Evolutionary conservation across 148 eudicot species (phyloP).

Genomic region (Fagopyrum esculentum): DNA sequence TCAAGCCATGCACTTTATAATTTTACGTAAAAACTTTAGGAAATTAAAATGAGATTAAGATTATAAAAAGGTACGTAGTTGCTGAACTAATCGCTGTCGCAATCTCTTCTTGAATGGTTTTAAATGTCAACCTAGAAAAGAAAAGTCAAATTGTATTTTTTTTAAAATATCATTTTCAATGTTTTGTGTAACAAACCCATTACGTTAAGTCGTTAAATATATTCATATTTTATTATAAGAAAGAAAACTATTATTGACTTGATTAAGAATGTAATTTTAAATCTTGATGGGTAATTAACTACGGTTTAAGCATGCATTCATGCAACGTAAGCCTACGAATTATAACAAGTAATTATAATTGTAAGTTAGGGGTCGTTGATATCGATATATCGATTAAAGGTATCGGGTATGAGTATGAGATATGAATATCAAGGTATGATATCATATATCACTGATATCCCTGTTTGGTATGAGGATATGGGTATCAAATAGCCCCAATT

Average conservation of each 20-base stretch:
- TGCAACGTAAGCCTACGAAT: neutral
- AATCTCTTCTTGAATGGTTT: neutral
- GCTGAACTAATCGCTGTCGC: conserved; percentile 6
- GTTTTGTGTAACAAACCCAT: neutral
- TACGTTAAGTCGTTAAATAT: neutral
- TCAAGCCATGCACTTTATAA: neutral
- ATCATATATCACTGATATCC: too few species aligned
- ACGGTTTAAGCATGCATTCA: neutral
- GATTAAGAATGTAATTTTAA: neutral
- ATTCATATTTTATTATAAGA: neutral
- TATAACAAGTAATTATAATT: neutral
- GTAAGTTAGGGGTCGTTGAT: too few species aligned
- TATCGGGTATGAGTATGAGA: too few species aligned
- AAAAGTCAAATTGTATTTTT: neutral
- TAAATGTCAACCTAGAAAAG: neutral
- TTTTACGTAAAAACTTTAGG: neutral
- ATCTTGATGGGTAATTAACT: neutral
- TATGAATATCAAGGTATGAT: too few species aligned
- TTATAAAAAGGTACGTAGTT: neutral
- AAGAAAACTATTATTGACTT: neutral
- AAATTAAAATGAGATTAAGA: neutral
- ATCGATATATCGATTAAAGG: too few species aligned
- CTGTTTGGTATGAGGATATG: too few species aligned
- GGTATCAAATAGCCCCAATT: too few species aligned
- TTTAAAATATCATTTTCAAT: neutral